Evolutionary conservation across 768 basidiomycete genomes (phyloP).

Genomic region (Royoungia palumana): DNA sequence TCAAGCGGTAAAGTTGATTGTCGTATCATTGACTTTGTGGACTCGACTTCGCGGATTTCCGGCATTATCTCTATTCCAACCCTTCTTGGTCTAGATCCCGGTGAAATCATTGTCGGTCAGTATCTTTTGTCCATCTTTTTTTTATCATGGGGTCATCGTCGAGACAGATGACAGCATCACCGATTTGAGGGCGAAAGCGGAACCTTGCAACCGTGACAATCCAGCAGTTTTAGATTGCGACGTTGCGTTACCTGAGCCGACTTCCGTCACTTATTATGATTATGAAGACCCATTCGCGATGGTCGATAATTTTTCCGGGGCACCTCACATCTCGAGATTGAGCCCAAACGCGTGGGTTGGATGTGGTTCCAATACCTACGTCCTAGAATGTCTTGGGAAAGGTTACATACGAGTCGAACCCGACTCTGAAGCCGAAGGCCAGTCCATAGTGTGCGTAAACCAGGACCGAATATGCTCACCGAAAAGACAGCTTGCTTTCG

Average conservation of each 20-base stretch:
- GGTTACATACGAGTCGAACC: constrained; percentile 66
- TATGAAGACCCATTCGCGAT: constrained; percentile 71
- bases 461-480: constrained; percentile 3
- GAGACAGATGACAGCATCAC: constrained; percentile 49
- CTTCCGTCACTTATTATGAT: constrained; percentile 69
- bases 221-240: constrained; percentile 18
- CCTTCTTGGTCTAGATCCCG: constrained; percentile 81
- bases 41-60: constrained; percentile 60
- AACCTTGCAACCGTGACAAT: constrained; percentile 12
- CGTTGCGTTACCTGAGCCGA: constrained; percentile 49
- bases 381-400: constrained; percentile 71
- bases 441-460: background rate
- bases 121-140: background rate
- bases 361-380: constrained; percentile 66
- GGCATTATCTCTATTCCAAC: constrained; percentile 80
- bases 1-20: constrained; percentile 79
- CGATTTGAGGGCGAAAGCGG: constrained; percentile 43
- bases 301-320: constrained; percentile 46
- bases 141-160: background rate
- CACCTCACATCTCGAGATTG: constrained; percentile 50
- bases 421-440: constrained; percentile 36
- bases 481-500: constrained; percentile 34
- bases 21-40: constrained; percentile 88
- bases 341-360: constrained; percentile 76
- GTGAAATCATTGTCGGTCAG: constrained; percentile 58